Evolutionary conservation across 305 asterid genomes (phyloP).

Genomic region (Solanum hybrid): DNA sequence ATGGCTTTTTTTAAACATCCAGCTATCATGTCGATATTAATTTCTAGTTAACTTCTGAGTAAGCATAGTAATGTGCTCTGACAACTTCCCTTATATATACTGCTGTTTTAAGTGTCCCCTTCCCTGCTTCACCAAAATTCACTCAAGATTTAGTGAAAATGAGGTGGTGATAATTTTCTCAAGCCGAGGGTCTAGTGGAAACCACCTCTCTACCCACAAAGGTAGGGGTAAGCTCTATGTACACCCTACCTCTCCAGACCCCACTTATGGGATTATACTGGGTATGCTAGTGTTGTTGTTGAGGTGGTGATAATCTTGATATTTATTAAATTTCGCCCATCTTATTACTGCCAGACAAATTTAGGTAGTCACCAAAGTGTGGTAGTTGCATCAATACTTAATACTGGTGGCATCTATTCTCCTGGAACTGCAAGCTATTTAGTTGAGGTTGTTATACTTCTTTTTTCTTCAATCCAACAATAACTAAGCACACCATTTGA

Average conservation of each 20-base stretch:
- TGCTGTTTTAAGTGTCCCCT: not conserved
- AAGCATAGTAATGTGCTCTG: not conserved
- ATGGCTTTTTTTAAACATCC: not conserved
- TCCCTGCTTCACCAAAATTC: not conserved
- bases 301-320: not conserved
- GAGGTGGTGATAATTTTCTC: not conserved
- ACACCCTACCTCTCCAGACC: not conserved
- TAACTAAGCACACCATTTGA: not conserved
- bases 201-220: not conserved
- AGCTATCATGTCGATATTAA: not conserved
- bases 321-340: not conserved
- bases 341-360: not conserved
- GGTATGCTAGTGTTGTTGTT: not conserved
- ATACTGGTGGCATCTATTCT: not conserved
- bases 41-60: not conserved
- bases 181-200: not conserved
- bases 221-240: not conserved
- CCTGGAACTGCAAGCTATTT: not conserved
- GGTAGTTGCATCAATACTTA: not conserved
- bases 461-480: not conserved
- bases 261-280: not conserved
- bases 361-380: not conserved
- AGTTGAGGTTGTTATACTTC: not conserved
- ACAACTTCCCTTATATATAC: not conserved
- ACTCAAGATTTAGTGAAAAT: not conserved